These are phyloP conservation scores for Aspergillus conjunctus DNA, from an alignment of 495 filamentous ascomycete species.

Conservation along the genomic window DNA sequence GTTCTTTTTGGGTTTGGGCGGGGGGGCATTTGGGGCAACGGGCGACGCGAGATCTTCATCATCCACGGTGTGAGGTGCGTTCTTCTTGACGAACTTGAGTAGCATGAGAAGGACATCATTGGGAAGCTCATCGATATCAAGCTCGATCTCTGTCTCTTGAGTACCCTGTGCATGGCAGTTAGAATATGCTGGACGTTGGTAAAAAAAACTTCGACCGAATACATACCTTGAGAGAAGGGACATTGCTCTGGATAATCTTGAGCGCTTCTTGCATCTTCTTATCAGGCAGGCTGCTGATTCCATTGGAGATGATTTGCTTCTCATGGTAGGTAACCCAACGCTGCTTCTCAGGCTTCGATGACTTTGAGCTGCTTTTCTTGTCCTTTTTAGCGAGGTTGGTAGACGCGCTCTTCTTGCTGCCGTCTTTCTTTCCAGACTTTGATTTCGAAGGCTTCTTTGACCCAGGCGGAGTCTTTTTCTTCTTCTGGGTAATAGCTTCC, in stretches of 20 bases:
- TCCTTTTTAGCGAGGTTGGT: conserved; percentile 58
- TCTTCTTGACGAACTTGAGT: conserved; percentile 72
- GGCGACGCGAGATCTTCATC: conserved; percentile 45
- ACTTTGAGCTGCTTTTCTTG: conserved; percentile 46
- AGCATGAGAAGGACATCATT: conserved; percentile 74
- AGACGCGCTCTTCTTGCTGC: conserved; percentile 46
- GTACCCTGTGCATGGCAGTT: conserved; percentile 51
- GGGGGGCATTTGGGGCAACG: conserved; percentile 48
- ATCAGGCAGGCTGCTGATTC: conserved; percentile 73
- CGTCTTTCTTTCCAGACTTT: conserved; percentile 60
- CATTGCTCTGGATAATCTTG: conserved; percentile 87
- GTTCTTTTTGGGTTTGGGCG: conserved; percentile 87
- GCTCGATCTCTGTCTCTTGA: conserved; percentile 82
- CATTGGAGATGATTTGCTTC: conserved; percentile 83
- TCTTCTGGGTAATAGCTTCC: conserved; percentile 54
- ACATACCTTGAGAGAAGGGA: conserved; percentile 70
- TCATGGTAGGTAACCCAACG: conserved; percentile 68
- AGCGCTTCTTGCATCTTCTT: conserved; percentile 75
- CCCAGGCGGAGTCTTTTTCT: conserved; percentile 66
- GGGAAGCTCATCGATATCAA: conserved; percentile 85
- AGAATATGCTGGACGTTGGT: conserved; percentile 18
- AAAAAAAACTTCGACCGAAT: not conserved
- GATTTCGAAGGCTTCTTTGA: conserved; percentile 55
- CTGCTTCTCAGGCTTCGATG: conserved; percentile 48
- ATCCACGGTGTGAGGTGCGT: conserved; percentile 57